A percentile compares a stretch with the other conserved stretches of the same genome.
Conservation (phyloP, 352 stramenopile species). For the Globisporangium sylvaticum region DNA sequence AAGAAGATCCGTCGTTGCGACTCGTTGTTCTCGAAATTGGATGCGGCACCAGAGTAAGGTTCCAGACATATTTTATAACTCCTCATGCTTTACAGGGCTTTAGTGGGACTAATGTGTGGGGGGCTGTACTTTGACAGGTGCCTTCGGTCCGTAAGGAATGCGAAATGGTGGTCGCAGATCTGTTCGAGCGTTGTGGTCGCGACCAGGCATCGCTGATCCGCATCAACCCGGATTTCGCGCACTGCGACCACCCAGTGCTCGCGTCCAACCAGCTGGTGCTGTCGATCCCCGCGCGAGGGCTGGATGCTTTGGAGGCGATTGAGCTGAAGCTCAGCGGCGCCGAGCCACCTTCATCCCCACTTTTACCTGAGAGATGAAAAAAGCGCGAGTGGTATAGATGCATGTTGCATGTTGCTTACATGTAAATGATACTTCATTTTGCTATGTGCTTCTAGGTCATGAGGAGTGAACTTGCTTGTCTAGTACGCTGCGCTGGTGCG, state of each 20-base stretch:
- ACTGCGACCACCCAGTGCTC: slow-evolving; percentile 51
- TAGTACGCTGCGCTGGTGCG: not conserved
- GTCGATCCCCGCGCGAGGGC: slow-evolving; percentile 41
- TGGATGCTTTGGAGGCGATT: slow-evolving; percentile 57
- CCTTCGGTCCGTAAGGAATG: slow-evolving; percentile 74
- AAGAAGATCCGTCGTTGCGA: slow-evolving; percentile 49
- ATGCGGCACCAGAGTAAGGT: slow-evolving; percentile 62
- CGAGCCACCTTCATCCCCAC: not conserved
- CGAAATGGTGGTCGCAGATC: slow-evolving; percentile 77
- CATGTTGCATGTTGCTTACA: not conserved
- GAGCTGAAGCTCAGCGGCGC: slow-evolving; percentile 19
- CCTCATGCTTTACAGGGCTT: slow-evolving; percentile 28
- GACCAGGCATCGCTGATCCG: slow-evolving; percentile 62
- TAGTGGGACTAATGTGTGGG: too few relatives aligned
- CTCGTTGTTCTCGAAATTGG: slow-evolving; percentile 84
- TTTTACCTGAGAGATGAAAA: not conserved
- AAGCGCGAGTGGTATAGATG: not conserved
- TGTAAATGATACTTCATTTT: slow-evolving; percentile 1
- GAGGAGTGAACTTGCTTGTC: not conserved
- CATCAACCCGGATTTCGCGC: slow-evolving; percentile 67
- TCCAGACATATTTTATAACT: not conserved
- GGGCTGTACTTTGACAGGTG: too few relatives aligned
- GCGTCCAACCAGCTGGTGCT: slow-evolving; percentile 38
- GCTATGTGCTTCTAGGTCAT: not conserved
- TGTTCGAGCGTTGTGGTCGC: slow-evolving; percentile 48